Base-by-base conservation (phyloP, 176 grass and related monocot species). In the Thinopyrum elongatum region DNA sequence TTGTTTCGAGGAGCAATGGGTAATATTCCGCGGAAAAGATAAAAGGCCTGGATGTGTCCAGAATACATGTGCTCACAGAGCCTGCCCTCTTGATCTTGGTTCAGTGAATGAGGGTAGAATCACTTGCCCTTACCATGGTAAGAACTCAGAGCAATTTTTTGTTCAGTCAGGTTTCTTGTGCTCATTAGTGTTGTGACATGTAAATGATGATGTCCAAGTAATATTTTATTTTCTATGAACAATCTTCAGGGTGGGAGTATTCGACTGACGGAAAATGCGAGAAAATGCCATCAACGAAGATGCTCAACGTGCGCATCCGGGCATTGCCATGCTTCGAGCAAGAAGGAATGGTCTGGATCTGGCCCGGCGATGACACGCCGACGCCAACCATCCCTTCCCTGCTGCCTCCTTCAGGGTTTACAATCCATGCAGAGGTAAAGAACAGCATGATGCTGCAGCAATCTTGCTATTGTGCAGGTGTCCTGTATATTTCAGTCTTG, bases 301-400 rank as follows among this genome's bases (percentile, higher is more conserved):
- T 87, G 88, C 86, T 99, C 11, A 29, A 94, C 33, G 89, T 96
- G 33, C 89, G 85, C 38, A 94, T 99, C 69, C 87, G 69, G 51
- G 84, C 97, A 68, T 90, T 99, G 84, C 90, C 94, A 26, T 99
- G 97, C 74, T 94, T 96, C 23, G 97, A 99, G 89, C 92, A 94
- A 80, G 97, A 99, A 90, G 94, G 97, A 63, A 96, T 99, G 97
- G 91, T 99, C 77, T 99, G 97, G 97, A 90, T 99, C 30, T 99
- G 97, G 97, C 97, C 94, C 41, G 97, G 97, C 1, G 73, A 86
- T 47, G 90, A 93, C 2, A 89, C 97, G 30, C 97, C 97, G 0
- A 86, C 65, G 14, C 36, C 88, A 17, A 92, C 86, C 21, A 88
- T 99, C 76, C 97, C 97, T 75, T 99, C 97, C 46, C 77, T 99